Base-by-base conservation (phyloP, 495 filamentous ascomycete species). In the Venustampulla echinocandica region DNA sequence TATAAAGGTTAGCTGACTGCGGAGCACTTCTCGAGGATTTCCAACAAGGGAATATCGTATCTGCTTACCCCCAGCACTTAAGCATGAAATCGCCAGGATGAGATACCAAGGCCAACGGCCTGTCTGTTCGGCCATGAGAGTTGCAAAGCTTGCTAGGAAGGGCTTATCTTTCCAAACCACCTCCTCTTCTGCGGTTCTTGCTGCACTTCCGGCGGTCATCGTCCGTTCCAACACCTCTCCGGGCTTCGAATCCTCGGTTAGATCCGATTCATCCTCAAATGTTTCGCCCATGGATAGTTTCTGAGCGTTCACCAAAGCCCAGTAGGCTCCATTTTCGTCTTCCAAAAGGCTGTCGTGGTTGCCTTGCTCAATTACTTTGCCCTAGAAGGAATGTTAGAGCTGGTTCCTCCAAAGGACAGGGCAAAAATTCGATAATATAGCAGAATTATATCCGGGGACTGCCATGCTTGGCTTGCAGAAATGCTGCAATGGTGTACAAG, bases 281-380 rank as follows among this genome's bases (percentile, higher is more conserved):
- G 21, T 35, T 27, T 53, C 54, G 4, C 54, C 54, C 53, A 64
- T 63, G 7, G 50, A 44, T 9, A 79, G 67, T 30, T 74, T 69
- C 49, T 79, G 74, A 4, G 70, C 72, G 50, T 68, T 61, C 13
- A 79, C 75, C 10, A 77, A 61, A n/a, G 62, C 59, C 17, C 64
- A 66, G 52, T 77, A 79, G 10, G 58, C 77, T 1, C 76, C 74
- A 13, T 52, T 70, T n/a, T 68, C 59, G 20, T 75, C 61, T 14
- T 62, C 59, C 1, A 90, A 54, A 44, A 93, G 64, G 53, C 77
- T 71, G 0, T 74, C 70, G 61, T 88, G 85, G 13, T 77, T 84
- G 0, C 87, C 85, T 39, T 65, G 52, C 55, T 89, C 84, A 15
- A 81, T 67, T 34, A 86, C 74, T 24, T 64, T 66, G 21, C 79